Conservation (phyloP, 2,329 filamentous ascomycete genomes). For the Magnaporthiopsis rhizophila region DNA sequence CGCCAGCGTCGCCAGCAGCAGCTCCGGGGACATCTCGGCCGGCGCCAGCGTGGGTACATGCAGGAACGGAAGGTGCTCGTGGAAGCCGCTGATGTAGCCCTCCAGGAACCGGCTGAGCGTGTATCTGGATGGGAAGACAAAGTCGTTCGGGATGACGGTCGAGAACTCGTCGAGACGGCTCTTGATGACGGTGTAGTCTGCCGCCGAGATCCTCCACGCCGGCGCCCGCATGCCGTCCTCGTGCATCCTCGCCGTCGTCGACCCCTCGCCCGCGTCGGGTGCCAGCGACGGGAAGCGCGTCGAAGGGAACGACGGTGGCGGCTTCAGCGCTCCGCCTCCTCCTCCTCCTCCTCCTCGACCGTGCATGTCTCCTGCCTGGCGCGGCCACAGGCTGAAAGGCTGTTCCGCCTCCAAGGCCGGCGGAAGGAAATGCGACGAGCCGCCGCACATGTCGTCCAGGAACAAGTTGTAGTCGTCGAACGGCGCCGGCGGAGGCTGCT, state of each 20-base stretch:
- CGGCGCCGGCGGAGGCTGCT: slow-evolving; percentile 28
- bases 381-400: slow-evolving; percentile 43
- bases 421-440: slow-evolving; percentile 47
- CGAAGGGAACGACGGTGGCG: slow-evolving; percentile 44
- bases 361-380: slow-evolving; percentile 29
- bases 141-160: slow-evolving; percentile 50
- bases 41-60: slow-evolving; percentile 60
- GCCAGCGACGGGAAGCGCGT: slow-evolving; percentile 46
- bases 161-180: slow-evolving; percentile 55
- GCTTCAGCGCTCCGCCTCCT: slow-evolving; percentile 33
- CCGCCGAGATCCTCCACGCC: slow-evolving; percentile 41
- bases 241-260: slow-evolving; percentile 22
- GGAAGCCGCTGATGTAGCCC: slow-evolving; percentile 61
- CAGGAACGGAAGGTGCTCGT: slow-evolving; percentile 52
- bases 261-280: slow-evolving; percentile 30
- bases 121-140: slow-evolving; percentile 60
- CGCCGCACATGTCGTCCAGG: slow-evolving; percentile 45
- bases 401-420: slow-evolving; percentile 47
- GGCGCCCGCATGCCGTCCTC: slow-evolving; percentile 31
- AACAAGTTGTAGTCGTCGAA: slow-evolving; percentile 54
- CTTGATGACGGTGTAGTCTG: slow-evolving; percentile 48
- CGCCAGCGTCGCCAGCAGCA: slow-evolving; percentile 59
- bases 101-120: slow-evolving; percentile 62
- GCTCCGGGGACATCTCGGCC: slow-evolving; percentile 57
- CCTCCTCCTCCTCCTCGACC: slow-evolving; percentile 22